Evolutionary conservation across 495 filamentous ascomycete genomes (phyloP).

Genomic region (Lasiosphaeris hirsuta): DNA sequence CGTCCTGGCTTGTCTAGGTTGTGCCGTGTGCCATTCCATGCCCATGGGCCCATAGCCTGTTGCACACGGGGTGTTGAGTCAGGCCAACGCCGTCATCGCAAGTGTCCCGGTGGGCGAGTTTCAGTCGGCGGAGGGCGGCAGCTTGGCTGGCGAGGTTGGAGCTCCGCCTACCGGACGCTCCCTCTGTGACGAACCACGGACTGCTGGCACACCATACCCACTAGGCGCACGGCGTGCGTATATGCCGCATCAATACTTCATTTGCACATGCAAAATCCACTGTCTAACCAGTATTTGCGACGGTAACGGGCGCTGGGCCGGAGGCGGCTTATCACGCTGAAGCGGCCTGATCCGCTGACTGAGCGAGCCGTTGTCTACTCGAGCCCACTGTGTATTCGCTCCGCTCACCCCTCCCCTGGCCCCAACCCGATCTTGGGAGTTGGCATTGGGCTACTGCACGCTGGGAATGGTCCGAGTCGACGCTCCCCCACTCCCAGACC

Average conservation of each 20-base stretch:
- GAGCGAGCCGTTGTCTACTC: slow-evolving; percentile 20
- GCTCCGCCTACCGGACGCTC: slow-evolving; percentile 26
- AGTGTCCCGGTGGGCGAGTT: slow-evolving; percentile 6
- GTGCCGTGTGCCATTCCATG: too few species aligned
- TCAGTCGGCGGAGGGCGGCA: slow-evolving; percentile 16
- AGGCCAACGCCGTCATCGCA: slow-evolving; percentile 29
- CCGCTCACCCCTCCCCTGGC: slow-evolving; percentile 23
- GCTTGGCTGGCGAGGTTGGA: slow-evolving; percentile 8
- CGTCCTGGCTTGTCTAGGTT: too few species aligned
- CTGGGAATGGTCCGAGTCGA: slow-evolving; percentile 21
- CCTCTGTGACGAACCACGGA: slow-evolving; percentile 8
- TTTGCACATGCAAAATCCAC: slow-evolving; percentile 32
- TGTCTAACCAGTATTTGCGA: slow-evolving; percentile 22
- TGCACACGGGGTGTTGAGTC: slow-evolving; percentile 15
- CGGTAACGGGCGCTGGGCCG: slow-evolving; percentile 21
- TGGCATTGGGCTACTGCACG: slow-evolving; percentile 20
- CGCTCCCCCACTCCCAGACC: slow-evolving; percentile 29
- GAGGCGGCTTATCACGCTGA: slow-evolving; percentile 27
- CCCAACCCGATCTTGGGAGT: slow-evolving; percentile 24
- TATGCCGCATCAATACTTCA: slow-evolving; percentile 28
- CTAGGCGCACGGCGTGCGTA: slow-evolving; percentile 25
- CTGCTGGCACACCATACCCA: slow-evolving; percentile 14
- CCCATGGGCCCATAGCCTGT: too few species aligned
- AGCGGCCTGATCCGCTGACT: slow-evolving; percentile 34
- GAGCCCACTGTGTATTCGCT: slow-evolving; percentile 9